Evolutionary conservation across 2,329 filamentous ascomycete genomes (phyloP).

Genomic region (Exophiala spinifera): DNA sequence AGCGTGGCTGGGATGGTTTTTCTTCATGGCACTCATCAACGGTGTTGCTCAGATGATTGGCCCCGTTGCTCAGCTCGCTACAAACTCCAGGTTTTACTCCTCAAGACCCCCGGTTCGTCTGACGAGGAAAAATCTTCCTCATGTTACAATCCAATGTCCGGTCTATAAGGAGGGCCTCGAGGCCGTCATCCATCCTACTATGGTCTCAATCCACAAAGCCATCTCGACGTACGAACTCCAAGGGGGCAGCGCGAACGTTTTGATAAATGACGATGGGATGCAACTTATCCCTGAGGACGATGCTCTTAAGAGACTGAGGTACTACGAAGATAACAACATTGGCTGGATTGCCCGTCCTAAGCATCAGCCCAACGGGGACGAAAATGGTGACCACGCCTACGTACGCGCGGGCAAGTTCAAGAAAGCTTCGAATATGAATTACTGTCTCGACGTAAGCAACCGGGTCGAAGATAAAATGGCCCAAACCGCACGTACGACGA

Average conservation of each 20-base stretch:
- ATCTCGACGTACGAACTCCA: conserved; percentile 59
- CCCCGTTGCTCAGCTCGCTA: conserved; percentile 42
- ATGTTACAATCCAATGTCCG: conserved; percentile 75
- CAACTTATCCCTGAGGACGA: conserved; percentile 42
- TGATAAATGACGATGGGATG: conserved; percentile 42
- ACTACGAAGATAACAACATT: conserved; percentile 51
- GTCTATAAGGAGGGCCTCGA: conserved; percentile 82
- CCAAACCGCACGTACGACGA: conserved; percentile 6
- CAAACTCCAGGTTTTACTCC: conserved; percentile 47
- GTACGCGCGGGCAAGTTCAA: conserved; percentile 63
- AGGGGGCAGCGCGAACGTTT: conserved; percentile 39
- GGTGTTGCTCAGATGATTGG: conserved; percentile 44
- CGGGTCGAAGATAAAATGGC: conserved; percentile 60
- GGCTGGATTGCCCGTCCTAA: conserved; percentile 50
- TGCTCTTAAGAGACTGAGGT: conserved; percentile 44
- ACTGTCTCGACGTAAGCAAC: conserved; percentile 60
- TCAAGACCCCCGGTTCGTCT: conserved; percentile 30
- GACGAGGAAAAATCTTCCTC: conserved; percentile 37
- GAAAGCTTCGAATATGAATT: conserved; percentile 76
- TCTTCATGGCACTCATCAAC: conserved; percentile 45
- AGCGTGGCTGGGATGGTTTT: conserved; percentile 56
- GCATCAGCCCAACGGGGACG: conserved; percentile 46
- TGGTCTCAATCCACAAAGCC: conserved; percentile 56
- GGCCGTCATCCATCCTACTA: conserved; percentile 61
- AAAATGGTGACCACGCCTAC: conserved; percentile 20